Percentiles rank a stretch among this genome's conserved stretches.
Evolutionary conservation across 148 eudicot species (phyloP).

Genomic region (Chenopodium berlandieri): DNA sequence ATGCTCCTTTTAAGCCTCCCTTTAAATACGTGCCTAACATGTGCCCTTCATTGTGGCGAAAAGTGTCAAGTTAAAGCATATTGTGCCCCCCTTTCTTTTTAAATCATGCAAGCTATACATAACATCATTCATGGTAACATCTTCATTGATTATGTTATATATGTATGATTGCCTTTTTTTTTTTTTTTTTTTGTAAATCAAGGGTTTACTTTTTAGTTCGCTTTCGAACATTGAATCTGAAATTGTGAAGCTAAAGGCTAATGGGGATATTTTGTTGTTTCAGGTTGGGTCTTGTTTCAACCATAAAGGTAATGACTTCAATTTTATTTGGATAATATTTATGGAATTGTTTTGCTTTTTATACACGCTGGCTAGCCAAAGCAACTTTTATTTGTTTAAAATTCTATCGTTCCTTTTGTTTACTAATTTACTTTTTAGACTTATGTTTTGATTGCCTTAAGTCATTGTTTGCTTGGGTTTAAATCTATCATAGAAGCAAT

Average conservation of each 20-base stretch:
- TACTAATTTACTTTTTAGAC: neutral
- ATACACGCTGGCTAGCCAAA: conserved; percentile 4
- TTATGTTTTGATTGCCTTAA: neutral
- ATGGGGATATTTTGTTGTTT: conserved; percentile 19
- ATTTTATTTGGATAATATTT: neutral
- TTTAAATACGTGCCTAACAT: neutral
- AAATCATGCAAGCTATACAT: neutral
- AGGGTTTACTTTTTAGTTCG: neutral
- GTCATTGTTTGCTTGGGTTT: neutral
- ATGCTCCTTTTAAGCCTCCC: neutral
- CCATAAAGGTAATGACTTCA: conserved; percentile 62
- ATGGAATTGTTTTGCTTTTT: neutral
- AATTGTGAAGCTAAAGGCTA: conserved; percentile 13
- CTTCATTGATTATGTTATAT: neutral
- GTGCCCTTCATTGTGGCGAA: neutral
- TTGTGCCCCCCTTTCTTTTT: neutral
- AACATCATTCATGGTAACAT: neutral
- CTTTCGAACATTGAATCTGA: neutral
- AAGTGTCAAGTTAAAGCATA: neutral
- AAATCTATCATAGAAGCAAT: neutral
- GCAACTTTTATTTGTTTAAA: neutral
- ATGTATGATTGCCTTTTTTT: neutral
- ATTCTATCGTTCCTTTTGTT: neutral
- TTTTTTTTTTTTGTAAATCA: neutral
- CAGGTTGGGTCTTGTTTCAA: conserved; percentile 93